Evolutionary conservation across 257 asterid genomes (phyloP), one percentile per base, ranked within the genome.

Genomic region (Datura wrightii): DNA sequence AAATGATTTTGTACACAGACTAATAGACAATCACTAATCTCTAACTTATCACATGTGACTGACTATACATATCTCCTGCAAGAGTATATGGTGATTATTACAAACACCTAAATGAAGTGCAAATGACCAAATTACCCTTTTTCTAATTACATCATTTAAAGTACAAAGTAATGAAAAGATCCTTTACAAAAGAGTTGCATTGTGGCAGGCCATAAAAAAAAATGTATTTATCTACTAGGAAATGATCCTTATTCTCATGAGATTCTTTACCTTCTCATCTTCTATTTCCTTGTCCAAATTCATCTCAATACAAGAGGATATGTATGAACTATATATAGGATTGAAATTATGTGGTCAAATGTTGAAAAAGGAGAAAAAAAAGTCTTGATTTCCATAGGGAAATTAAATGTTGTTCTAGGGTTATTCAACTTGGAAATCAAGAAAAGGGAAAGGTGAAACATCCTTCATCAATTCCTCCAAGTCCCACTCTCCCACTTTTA

Each of bases 381-480:
- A 15, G 36, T 36, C 67, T 53, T 36, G 56, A 60, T 56, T 1
- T 58, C 11, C 58, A 62, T 78, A 78, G 63, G 82, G n/a, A 78
- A 52, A 78, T 52, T 31, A 50, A 71, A 52, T 39, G 44, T 31
- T 78, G 10, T 50, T 50, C 7, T 78, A 78, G 81, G 76, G 41
- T 63, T 87, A 89, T 84, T 90, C 89, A 84, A 81, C 86, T 60
- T 86, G 93, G 59, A 86, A 90, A 87, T 92, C 89, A 70, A 87
- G 89, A 60, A 88, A 88, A 72, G 96, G 92, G 70, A 89, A 89
- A n/a, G 91, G 85, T 10, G 92, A 85, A 84, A 86, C 92, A 90
- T 91, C 93, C 79, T 88, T 90, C 96, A 92, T 92, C 87, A 91
- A 85, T 62, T 91, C 96, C 80, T 91, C 94, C 82, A 92, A 89